Percentiles rank a stretch among this genome's conserved stretches.
These are phyloP conservation scores for Exophiala dermatitidis DNA, from an alignment of 2,329 filamentous ascomycete genomes.

Conservation along the genomic window DNA sequence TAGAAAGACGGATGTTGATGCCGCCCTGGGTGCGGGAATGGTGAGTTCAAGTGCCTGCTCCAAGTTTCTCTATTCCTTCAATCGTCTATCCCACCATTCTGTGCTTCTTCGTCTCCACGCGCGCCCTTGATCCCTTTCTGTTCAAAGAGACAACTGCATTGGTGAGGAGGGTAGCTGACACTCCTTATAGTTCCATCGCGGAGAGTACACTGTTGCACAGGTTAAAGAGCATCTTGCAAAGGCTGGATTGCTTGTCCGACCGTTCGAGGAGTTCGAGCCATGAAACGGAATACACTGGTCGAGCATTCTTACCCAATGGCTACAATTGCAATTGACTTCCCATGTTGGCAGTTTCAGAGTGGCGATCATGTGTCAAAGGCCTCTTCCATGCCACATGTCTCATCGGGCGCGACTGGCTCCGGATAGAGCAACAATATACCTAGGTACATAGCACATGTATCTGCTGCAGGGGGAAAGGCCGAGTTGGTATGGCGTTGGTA, in stretches of 20 bases:
- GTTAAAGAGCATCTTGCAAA: conserved; percentile 76
- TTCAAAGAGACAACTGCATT: not conserved
- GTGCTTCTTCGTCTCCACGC: not conserved
- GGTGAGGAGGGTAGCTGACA: not conserved
- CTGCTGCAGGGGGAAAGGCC: too few relatives aligned
- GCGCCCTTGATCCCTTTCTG: not conserved
- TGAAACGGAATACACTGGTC: not conserved
- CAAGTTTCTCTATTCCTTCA: not conserved
- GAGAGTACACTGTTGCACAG: conserved; percentile 87
- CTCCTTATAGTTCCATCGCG: conserved; percentile 66
- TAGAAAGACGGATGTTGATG: conserved; percentile 74
- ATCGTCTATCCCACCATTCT: not conserved
- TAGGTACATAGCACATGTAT: too few relatives aligned
- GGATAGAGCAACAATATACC: too few relatives aligned
- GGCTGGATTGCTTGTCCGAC: conserved; percentile 69
- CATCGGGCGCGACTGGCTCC: too few relatives aligned
- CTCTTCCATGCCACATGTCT: too few relatives aligned
- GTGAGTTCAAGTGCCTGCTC: conserved; percentile 38
- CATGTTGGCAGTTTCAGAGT: too few relatives aligned
- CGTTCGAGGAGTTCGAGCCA: conserved; percentile 54
- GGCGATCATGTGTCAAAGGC: too few relatives aligned
- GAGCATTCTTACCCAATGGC: too few relatives aligned
- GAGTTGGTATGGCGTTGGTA: too few relatives aligned
- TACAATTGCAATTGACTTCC: too few relatives aligned
- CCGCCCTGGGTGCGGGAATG: conserved; percentile 91